Evolutionary conservation across 768 basidiomycete species (phyloP), one percentile per base, ranked within the genome.

Genomic region (Leccinum longicurvipes): DNA sequence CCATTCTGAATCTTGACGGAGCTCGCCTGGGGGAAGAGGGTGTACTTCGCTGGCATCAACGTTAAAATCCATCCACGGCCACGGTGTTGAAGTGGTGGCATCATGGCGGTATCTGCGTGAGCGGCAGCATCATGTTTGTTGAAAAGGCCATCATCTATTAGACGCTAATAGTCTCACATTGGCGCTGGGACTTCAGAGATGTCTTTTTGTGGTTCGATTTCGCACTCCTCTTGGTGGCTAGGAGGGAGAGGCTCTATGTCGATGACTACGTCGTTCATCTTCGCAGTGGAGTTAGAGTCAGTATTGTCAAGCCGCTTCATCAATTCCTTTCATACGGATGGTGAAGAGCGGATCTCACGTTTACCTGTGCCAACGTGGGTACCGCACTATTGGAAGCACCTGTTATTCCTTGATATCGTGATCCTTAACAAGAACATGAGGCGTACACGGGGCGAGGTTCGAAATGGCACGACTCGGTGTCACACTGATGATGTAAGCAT

Each of bases 51-150:
- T 63, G 32, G n/a, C 19, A 56, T 68, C 72, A 9, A 15, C 62
- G 39, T 73, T 67, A 6, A 76, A 65, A 51, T 77, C 70, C 61
- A 77, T 72, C 67, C 73, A 77, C 8, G 76, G 76, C 76, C 76
- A 77, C 0, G 76, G 76, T 0, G 74, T 76, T 25, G 71, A 73
- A 3, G 76, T 76, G 3, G n/a, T n/a, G n/a, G 74, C 69, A 3
- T 69, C 76, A 60, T 77, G 75, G 11, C 76, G 66, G 51, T 76
- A 67, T 58, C 70, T 72, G 51, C 11, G 23, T 27, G 41, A 46
- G 50, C 6, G 17, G 25, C 46, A 19, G 50, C 52, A 34, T 54
- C 56, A 4, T 14, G 27, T 32, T 12, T 32, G 36, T 28, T 45
- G 12, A 28, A 25, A 19, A 42, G 4, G 19, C 25, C 41, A 47